Evolutionary conservation across 2,329 filamentous ascomycete genomes (phyloP).

Genomic region (Incumbomyces lentus): DNA sequence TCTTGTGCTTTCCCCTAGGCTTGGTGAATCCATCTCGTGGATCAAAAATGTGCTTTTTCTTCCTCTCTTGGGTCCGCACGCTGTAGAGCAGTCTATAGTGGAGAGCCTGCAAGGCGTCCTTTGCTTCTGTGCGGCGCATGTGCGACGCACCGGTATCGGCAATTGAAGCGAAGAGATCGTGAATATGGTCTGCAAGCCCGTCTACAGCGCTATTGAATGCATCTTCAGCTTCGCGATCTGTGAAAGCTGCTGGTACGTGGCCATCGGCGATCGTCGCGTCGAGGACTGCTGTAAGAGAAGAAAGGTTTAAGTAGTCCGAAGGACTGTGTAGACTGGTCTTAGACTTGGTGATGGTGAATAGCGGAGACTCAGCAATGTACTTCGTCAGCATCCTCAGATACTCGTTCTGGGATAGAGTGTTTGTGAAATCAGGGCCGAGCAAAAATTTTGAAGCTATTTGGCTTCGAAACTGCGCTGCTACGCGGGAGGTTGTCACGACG

Average conservation of each 20-base stretch:
- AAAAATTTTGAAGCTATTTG: slow-evolving; percentile 27
- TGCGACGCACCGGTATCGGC: slow-evolving; percentile 64
- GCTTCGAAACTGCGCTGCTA: slow-evolving; percentile 31
- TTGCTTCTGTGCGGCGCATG: slow-evolving; percentile 64
- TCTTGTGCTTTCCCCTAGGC: background rate
- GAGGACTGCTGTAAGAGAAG: slow-evolving; percentile 56
- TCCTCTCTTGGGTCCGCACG: slow-evolving; percentile 54
- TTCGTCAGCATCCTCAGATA: slow-evolving; percentile 12
- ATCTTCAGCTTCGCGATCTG: slow-evolving; percentile 20
- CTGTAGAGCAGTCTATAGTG: slow-evolving; percentile 60
- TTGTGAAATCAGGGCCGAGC: slow-evolving; percentile 8
- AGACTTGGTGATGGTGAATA: slow-evolving; percentile 10
- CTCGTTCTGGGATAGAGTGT: background rate
- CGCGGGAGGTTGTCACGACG: slow-evolving; percentile 28
- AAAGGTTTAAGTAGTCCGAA: slow-evolving; percentile 56
- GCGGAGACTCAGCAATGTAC: slow-evolving; percentile 15
- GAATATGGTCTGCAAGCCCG: slow-evolving; percentile 49
- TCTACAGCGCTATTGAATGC: slow-evolving; percentile 67
- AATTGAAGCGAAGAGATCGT: slow-evolving; percentile 50
- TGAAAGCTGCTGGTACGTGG: slow-evolving; percentile 20
- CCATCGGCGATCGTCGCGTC: slow-evolving; percentile 66
- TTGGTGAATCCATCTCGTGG: slow-evolving; percentile 12
- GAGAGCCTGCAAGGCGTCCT: slow-evolving; percentile 64
- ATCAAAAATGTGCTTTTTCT: slow-evolving; percentile 38
- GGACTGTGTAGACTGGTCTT: slow-evolving; percentile 8